Conservation (phyloP, 1,284 basidiomycete species). For the Ustilago curta region DNA sequence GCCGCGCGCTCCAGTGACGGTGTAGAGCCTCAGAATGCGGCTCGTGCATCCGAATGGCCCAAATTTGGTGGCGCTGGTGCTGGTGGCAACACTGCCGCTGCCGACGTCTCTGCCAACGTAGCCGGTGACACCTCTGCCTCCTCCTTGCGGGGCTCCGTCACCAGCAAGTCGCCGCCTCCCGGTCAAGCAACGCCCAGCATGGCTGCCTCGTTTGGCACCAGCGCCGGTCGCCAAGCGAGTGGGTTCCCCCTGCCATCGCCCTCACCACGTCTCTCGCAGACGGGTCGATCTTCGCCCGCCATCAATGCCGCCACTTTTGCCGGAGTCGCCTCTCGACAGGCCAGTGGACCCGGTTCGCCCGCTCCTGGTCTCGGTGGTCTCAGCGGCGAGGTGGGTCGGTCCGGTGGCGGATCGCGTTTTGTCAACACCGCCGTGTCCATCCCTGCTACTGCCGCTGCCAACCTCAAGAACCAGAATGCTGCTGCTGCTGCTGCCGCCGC, state of each 20-base stretch:
- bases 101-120: constrained; percentile 1
- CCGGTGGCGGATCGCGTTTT: constrained; percentile 45
- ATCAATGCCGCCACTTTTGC: constrained; percentile 39
- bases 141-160: constrained; percentile 27
- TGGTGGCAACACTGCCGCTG: constrained; percentile 54
- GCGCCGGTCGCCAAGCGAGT: constrained; percentile 35
- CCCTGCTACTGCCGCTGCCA: constrained; percentile 31
- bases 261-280: constrained; percentile 45
- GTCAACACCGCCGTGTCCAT: constrained; percentile 48
- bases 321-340: constrained; percentile 35
- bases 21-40: constrained; percentile 59
- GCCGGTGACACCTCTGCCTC: constrained; percentile 19
- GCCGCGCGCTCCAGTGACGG: too few relatives aligned
- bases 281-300: constrained; percentile 44
- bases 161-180: constrained; percentile 71
- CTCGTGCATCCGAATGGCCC: constrained; percentile 91
- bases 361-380: constrained; percentile 37
- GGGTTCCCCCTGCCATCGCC: constrained; percentile 43
- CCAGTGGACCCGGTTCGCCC: constrained; percentile 44
- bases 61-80: constrained; percentile 77
- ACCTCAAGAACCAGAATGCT: constrained; percentile 22
- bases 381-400: constrained; percentile 32
- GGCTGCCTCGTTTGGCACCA: constrained; percentile 39
- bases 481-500: constrained; percentile 13
- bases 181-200: constrained; percentile 41